A percentile compares a stretch with the other conserved stretches of the same genome.
Evolutionary conservation across 1,284 basidiomycete genomes (phyloP).

Genomic region (Ceratobasidium sp.): DNA sequence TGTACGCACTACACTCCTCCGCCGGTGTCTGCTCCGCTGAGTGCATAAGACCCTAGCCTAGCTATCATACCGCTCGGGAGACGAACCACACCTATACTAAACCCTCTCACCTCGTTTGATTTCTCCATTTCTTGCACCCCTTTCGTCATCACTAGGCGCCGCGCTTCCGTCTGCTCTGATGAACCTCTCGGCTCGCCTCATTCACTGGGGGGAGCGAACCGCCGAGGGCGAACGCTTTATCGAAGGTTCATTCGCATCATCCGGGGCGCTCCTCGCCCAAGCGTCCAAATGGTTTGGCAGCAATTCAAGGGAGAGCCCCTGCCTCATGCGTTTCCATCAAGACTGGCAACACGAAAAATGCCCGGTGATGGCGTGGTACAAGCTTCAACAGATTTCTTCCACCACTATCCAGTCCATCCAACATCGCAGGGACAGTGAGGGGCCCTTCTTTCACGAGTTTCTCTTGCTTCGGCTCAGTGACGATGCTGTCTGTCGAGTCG

Average conservation of each 20-base stretch:
- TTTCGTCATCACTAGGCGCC: no score
- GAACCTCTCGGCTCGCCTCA: no score
- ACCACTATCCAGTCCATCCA: constrained; percentile 7
- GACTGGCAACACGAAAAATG: constrained; percentile 33
- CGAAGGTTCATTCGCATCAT: background rate
- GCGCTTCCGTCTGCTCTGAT: no score
- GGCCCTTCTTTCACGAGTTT: constrained; percentile 30
- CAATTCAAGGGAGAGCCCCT: background rate
- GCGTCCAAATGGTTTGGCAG: background rate
- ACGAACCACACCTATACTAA: no score
- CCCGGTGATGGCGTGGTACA: constrained; percentile 16
- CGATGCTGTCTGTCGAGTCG: background rate
- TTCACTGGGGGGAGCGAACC: no score
- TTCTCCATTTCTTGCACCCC: no score
- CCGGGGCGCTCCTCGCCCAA: background rate
- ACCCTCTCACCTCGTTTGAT: no score
- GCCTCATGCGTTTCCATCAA: constrained; percentile 3
- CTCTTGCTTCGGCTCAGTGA: constrained; percentile 5
- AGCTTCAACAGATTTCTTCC: constrained; percentile 1
- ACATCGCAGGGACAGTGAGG: background rate
- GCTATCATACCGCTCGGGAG: no score
- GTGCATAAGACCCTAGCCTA: no score
- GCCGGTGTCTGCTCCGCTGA: no score
- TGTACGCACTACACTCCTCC: no score
- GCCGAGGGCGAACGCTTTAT: background rate